phyloP scores from a whole-genome alignment of 2,329 filamentous ascomycete genomes.

The Apiospora hydei region DNA sequence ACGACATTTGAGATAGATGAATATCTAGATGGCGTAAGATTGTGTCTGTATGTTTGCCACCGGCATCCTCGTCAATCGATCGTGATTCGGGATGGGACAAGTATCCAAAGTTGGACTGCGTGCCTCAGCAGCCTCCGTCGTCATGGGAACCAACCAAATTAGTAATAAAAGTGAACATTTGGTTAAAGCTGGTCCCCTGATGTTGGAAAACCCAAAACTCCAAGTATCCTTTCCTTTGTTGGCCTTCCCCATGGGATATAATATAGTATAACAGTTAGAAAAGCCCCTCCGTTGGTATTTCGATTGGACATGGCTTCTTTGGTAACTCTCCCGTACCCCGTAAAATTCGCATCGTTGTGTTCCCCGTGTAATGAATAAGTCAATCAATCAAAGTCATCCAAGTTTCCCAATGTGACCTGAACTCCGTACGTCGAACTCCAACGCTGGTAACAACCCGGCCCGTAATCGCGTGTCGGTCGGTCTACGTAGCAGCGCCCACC shows the following conservation, averaged over 20 bases:
- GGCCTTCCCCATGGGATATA: constrained; percentile 8
- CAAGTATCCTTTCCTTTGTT: constrained; percentile 12
- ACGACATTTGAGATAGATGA: not conserved
- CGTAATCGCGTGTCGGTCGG: constrained; percentile 15
- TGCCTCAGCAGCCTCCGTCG: not conserved
- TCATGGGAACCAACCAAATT: constrained; percentile 11
- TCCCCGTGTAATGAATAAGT: constrained; percentile 3
- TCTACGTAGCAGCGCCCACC: constrained; percentile 3
- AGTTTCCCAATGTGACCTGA: constrained; percentile 12
- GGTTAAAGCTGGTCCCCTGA: constrained; percentile 9
- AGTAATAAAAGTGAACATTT: not conserved
- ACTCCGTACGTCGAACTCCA: constrained; percentile 28
- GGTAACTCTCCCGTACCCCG: not conserved
- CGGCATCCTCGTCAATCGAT: not conserved
- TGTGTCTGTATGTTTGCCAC: not conserved
- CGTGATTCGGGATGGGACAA: constrained; percentile 1
- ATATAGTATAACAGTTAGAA: constrained; percentile 17
- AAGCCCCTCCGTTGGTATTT: constrained; percentile 10
- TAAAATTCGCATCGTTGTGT: not conserved
- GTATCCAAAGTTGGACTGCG: constrained; percentile 2
- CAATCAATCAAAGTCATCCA: constrained; percentile 5
- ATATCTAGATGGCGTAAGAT: constrained; percentile 1
- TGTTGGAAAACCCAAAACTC: constrained; percentile 19
- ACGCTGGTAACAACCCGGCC: constrained; percentile 24
- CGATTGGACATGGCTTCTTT: constrained; percentile 5